Percentiles rank a stretch among this genome's conserved stretches.
These are phyloP conservation scores for Entomophthora muscae DNA, from an alignment of 371 early-diverging fungal species.

Conservation along the genomic window DNA sequence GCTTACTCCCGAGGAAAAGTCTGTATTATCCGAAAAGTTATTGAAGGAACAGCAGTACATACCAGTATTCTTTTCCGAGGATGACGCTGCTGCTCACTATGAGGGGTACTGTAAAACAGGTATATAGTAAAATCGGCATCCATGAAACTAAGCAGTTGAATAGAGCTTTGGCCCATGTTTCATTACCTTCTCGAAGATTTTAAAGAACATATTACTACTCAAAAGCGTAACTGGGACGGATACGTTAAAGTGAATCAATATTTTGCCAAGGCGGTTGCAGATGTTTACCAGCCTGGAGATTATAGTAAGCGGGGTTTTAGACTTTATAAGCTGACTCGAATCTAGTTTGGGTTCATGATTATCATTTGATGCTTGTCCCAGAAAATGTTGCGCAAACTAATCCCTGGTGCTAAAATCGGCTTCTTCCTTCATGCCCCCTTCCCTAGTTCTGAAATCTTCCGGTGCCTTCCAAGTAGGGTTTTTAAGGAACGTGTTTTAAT, in stretches of 20 bases:
- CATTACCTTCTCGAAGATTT: constrained; percentile 91
- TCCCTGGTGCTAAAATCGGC: constrained; percentile 74
- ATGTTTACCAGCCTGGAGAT: constrained; percentile 63
- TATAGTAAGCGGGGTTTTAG: constrained; percentile 34
- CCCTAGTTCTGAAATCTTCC: constrained; percentile 84
- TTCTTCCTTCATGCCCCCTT: constrained; percentile 97
- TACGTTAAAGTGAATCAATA: constrained; percentile 70
- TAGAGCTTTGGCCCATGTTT: constrained; percentile 93
- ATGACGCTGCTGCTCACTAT: constrained; percentile 53
- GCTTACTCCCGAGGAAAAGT: constrained; percentile 19
- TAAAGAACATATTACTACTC: constrained; percentile 37
- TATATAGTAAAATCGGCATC: too few species aligned
- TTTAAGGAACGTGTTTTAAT: not conserved
- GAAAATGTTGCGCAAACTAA: constrained; percentile 51
- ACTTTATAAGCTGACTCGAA: not conserved
- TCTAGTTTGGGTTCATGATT: constrained; percentile 94
- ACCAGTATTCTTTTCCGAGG: constrained; percentile 64
- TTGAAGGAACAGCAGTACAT: constrained; percentile 26
- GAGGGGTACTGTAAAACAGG: constrained; percentile 85
- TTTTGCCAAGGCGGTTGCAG: constrained; percentile 65
- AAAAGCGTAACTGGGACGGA: constrained; percentile 60
- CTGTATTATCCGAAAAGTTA: constrained; percentile 19
- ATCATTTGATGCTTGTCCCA: constrained; percentile 86
- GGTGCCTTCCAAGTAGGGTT: constrained; percentile 70
- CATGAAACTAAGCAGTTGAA: too few species aligned